A percentile compares a stretch with the other conserved stretches of the same genome.
These are phyloP conservation scores for Nothopassalora personata DNA, from an alignment of 2,329 filamentous ascomycete species.

Conservation along the genomic window DNA sequence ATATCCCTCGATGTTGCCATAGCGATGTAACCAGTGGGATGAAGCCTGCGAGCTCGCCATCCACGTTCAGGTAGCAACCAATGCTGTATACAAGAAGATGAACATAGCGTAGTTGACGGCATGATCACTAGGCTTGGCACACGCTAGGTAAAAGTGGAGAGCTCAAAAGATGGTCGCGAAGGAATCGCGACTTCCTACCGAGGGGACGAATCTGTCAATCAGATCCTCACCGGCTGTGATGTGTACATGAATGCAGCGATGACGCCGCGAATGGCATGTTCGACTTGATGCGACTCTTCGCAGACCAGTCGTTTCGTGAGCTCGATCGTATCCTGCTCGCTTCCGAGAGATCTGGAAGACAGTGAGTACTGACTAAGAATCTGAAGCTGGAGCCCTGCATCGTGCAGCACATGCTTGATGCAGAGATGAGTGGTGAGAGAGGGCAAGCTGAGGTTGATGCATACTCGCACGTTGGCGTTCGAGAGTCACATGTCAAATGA, in stretches of 20 bases:
- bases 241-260: too few species aligned
- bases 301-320: too few species aligned
- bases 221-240: too few species aligned
- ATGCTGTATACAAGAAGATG: background rate
- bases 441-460: background rate
- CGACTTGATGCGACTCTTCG: too few species aligned
- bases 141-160: background rate
- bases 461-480: background rate
- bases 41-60: background rate
- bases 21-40: constrained; percentile 38
- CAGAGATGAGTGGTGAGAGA: background rate
- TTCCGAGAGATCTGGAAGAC: too few species aligned
- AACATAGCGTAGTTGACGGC: background rate
- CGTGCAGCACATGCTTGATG: background rate
- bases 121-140: background rate
- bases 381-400: too few species aligned
- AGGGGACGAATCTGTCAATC: too few species aligned
- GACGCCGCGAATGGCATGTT: too few species aligned
- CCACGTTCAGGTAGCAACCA: background rate
- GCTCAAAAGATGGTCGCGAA: background rate
- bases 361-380: too few species aligned
- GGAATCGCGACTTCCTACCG: background rate
- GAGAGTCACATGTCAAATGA: too few species aligned
- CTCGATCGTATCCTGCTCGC: too few species aligned
- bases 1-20: constrained; percentile 35